Percentiles rank a stretch among this genome's conserved stretches.
phyloP scores from a whole-genome alignment of 805 yeast species.

The Candida vaughaniae region DNA sequence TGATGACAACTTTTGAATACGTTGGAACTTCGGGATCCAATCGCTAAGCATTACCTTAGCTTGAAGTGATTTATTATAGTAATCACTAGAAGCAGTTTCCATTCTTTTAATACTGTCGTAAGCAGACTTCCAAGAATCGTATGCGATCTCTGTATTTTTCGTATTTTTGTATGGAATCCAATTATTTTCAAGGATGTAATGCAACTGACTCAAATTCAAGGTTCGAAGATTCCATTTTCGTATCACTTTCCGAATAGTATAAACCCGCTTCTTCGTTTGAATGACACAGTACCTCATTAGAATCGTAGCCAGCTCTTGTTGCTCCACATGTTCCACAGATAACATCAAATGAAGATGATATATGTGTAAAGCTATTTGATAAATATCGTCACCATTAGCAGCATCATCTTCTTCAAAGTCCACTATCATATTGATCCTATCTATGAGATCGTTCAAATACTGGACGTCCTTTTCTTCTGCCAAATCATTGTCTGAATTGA shows the following conservation, averaged over 20 bases:
- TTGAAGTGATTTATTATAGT: constrained; percentile 8
- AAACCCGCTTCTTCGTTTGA: constrained; percentile 13
- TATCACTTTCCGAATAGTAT: constrained; percentile 7
- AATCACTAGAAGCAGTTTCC: constrained; percentile 7
- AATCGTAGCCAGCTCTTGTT: constrained; percentile 17
- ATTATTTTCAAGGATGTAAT: constrained; percentile 9
- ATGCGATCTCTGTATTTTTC: background rate
- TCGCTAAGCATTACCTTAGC: constrained; percentile 6
- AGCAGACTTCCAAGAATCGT: constrained; percentile 15
- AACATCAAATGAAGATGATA: constrained; percentile 23
- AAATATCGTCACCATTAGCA: constrained; percentile 14
- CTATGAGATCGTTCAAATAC: constrained; percentile 11
- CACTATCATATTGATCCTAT: constrained; percentile 20
- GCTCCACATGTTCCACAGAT: constrained; percentile 6
- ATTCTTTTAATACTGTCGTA: constrained; percentile 2
- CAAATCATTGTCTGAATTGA: constrained; percentile 7
- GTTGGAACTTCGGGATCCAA: constrained; percentile 5
- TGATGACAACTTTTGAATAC: background rate
- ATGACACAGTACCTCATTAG: constrained; percentile 30
- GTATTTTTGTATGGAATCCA: constrained; percentile 7
- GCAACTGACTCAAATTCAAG: constrained; percentile 14
- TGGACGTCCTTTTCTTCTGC: constrained; percentile 7
- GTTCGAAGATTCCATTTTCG: constrained; percentile 23
- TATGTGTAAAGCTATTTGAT: constrained; percentile 21
- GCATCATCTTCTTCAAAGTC: constrained; percentile 28